Conservation (phyloP, 306 rosid species). For the Castanea crenata region DNA sequence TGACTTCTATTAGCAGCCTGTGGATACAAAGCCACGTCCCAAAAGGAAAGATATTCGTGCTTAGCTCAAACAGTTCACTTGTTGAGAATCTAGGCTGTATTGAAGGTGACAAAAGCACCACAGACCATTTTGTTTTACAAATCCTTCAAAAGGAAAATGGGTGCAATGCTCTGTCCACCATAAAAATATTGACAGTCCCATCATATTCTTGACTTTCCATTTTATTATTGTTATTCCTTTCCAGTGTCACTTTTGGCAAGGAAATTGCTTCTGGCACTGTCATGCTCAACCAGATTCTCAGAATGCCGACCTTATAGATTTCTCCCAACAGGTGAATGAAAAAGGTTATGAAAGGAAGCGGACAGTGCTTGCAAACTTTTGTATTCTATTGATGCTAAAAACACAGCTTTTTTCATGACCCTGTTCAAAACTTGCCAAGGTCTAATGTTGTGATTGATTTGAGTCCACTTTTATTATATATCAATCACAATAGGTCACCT, state of each 20-base stretch:
- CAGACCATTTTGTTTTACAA: background rate
- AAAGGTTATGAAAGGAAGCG: too few relatives aligned
- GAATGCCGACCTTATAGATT: too few relatives aligned
- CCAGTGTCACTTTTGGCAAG: background rate
- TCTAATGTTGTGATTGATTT: too few relatives aligned
- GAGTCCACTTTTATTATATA: too few relatives aligned
- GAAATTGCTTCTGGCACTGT: background rate
- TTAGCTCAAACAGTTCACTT: constrained; percentile 24
- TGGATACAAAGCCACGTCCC: background rate
- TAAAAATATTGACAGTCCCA: constrained; percentile 16
- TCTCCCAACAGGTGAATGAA: too few relatives aligned
- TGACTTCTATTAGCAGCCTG: constrained; percentile 5
- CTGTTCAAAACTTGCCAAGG: too few relatives aligned
- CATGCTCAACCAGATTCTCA: background rate
- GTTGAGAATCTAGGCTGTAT: constrained; percentile 35
- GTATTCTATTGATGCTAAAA: too few relatives aligned
- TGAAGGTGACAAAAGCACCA: background rate
- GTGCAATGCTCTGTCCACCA: constrained; percentile 10
- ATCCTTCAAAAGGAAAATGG: constrained; percentile 6
- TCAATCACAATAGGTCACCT: too few relatives aligned
- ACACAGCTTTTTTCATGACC: too few relatives aligned
- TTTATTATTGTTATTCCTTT: background rate
- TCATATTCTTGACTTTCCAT: constrained; percentile 19
- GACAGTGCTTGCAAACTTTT: too few relatives aligned
- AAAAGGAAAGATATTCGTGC: constrained; percentile 40